phyloP scores from a whole-genome alignment of 2,329 filamentous ascomycete genomes.

The Kalmusia sp. region DNA sequence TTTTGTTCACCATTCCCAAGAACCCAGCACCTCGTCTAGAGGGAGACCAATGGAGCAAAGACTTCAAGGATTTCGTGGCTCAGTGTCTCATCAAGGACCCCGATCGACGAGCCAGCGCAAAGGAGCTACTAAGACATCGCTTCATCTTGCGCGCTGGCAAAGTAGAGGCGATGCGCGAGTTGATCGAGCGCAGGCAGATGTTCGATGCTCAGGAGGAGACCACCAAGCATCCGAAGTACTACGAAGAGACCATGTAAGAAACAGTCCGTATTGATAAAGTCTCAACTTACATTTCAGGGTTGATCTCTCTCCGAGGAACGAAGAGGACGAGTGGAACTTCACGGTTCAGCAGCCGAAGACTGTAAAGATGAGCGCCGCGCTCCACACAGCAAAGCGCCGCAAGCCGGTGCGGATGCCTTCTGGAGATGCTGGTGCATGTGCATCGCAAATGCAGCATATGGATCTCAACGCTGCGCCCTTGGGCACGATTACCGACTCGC shows the following conservation, averaged over 20 bases:
- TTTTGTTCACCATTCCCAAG: conserved; percentile 94
- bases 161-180: conserved; percentile 83
- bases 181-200: conserved; percentile 82
- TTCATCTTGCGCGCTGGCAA: conserved; percentile 90
- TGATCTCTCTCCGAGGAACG: conserved; percentile 69
- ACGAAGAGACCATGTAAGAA: conserved; percentile 83
- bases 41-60: conserved; percentile 78
- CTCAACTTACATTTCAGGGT: conserved; percentile 54
- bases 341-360: conserved; percentile 79
- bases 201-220: conserved; percentile 76
- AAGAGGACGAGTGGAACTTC: conserved; percentile 92
- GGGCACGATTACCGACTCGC: conserved; percentile 47
- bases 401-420: conserved; percentile 57
- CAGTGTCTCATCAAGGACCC: conserved; percentile 93
- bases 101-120: conserved; percentile 81
- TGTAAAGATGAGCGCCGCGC: conserved; percentile 63
- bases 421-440: conserved; percentile 39
- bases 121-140: conserved; percentile 83
- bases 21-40: conserved; percentile 84
- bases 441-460: conserved; percentile 50
- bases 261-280: background rate
- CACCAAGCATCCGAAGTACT: conserved; percentile 77
- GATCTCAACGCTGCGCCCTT: conserved; percentile 54
- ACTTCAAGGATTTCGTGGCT: conserved; percentile 93
- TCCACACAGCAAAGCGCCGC: conserved; percentile 57